Evolutionary conservation across 2,329 filamentous ascomycete species (phyloP).

Genomic region (Blastomyces silverae): DNA sequence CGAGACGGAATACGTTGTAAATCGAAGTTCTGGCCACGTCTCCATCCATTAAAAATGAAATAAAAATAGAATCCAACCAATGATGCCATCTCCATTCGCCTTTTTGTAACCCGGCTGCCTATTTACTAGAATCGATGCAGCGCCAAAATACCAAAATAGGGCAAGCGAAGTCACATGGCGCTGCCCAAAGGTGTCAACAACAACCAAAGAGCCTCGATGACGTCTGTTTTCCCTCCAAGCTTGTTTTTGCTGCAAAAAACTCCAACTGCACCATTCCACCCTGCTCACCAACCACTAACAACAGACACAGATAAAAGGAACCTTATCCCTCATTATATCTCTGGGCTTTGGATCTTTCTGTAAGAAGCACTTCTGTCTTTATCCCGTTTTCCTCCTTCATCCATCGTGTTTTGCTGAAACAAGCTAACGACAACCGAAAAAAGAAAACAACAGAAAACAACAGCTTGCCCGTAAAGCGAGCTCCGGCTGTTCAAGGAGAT

Average conservation of each 20-base stretch:
- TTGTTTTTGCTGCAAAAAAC: slow-evolving; percentile 12
- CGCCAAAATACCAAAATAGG: slow-evolving; percentile 6
- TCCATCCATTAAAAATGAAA: background rate
- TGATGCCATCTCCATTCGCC: background rate
- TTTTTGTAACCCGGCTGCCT: slow-evolving; percentile 6
- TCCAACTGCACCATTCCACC: slow-evolving; percentile 2
- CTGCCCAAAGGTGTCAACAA: background rate
- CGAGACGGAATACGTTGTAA: background rate
- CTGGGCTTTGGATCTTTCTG: background rate
- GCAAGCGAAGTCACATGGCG: slow-evolving; percentile 15
- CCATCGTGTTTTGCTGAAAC: background rate
- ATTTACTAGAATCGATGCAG: background rate
- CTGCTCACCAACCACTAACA: background rate
- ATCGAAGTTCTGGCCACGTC: background rate
- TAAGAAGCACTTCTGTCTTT: background rate
- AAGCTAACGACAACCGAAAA: background rate
- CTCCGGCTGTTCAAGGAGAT: background rate
- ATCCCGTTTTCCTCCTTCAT: background rate
- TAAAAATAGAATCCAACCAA: background rate
- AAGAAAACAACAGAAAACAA: background rate
- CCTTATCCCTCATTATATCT: background rate
- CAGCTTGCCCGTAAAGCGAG: background rate
- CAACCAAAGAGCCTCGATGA: slow-evolving; percentile 9
- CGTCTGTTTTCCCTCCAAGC: slow-evolving; percentile 13
- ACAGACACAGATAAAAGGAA: background rate